Evolutionary conservation across 192 early-diverging fungal species (phyloP).

Genomic region (Allomyces macrogynus): DNA sequence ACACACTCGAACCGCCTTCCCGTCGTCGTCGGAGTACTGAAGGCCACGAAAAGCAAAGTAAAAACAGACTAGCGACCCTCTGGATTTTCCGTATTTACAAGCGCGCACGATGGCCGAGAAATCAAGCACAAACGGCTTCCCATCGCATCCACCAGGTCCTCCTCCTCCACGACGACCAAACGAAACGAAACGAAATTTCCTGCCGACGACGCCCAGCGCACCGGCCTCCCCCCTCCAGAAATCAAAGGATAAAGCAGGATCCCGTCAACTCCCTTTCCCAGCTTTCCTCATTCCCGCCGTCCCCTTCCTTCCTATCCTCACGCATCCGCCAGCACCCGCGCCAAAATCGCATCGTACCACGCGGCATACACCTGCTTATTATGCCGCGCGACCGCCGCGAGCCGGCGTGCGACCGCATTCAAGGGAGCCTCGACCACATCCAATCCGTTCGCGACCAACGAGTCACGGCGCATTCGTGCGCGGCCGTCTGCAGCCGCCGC

Average conservation of each 20-base stretch:
- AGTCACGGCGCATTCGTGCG: slow-evolving; percentile 14
- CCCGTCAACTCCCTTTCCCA: too few species aligned
- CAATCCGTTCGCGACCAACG: slow-evolving; percentile 25
- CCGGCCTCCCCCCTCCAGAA: too few species aligned
- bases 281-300: background rate
- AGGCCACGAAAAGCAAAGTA: too few species aligned
- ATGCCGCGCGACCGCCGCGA: slow-evolving; percentile 27
- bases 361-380: slow-evolving; percentile 34
- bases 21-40: too few species aligned
- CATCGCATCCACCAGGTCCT: too few species aligned
- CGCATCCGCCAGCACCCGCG: slow-evolving; percentile 2
- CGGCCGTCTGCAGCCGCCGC: slow-evolving; percentile 5
- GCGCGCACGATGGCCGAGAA: too few species aligned
- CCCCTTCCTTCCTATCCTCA: too few species aligned
- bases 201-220: background rate
- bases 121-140: too few species aligned
- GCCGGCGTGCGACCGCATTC: slow-evolving; percentile 16
- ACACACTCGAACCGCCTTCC: too few species aligned
- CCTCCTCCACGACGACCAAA: background rate
- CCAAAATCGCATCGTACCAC: slow-evolving; percentile 37
- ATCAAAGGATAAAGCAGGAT: too few species aligned
- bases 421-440: slow-evolving; percentile 24
- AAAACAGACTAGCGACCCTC: too few species aligned
- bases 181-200: background rate
- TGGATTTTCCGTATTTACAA: too few species aligned